Conservation (phyloP, 2,329 filamentous ascomycete genomes). For the Penicillium freii region DNA sequence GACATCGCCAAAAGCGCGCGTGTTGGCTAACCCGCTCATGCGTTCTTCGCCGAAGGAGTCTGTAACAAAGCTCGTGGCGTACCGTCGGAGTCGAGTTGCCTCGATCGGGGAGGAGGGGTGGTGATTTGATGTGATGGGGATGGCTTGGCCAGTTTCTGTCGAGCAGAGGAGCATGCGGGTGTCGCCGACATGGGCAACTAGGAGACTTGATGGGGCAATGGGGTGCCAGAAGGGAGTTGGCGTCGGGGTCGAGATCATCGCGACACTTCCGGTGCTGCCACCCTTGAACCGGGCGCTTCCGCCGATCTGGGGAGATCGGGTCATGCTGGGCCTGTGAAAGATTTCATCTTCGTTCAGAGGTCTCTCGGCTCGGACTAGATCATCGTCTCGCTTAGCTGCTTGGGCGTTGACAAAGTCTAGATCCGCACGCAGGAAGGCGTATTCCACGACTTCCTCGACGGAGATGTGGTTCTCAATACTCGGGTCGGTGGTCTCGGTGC, state of each 20-base stretch:
- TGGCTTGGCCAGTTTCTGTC: slow-evolving; percentile 74
- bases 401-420: slow-evolving; percentile 92
- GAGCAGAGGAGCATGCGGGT: slow-evolving; percentile 87
- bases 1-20: slow-evolving; percentile 90
- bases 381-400: slow-evolving; percentile 73
- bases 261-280: slow-evolving; percentile 87
- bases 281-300: slow-evolving; percentile 80
- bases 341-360: slow-evolving; percentile 85
- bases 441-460: slow-evolving; percentile 66
- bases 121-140: slow-evolving; percentile 84
- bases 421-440: slow-evolving; percentile 90
- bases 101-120: slow-evolving; percentile 87
- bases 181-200: slow-evolving; percentile 90
- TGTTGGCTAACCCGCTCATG: slow-evolving; percentile 90
- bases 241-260: slow-evolving; percentile 86
- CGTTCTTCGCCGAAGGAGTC: slow-evolving; percentile 98
- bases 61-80: slow-evolving; percentile 81
- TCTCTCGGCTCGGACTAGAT: slow-evolving; percentile 67
- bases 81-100: slow-evolving; percentile 77
- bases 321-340: slow-evolving; percentile 61
- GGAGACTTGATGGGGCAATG: slow-evolving; percentile 73
- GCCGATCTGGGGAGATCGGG: slow-evolving; percentile 58
- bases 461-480: slow-evolving; percentile 38
- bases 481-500: slow-evolving; percentile 16
- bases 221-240: slow-evolving; percentile 95